A percentile compares a stretch with the other conserved stretches of the same genome.
Evolutionary conservation across 495 filamentous ascomycete genomes (phyloP).

Genomic region (Trichocladium uniseriatum): DNA sequence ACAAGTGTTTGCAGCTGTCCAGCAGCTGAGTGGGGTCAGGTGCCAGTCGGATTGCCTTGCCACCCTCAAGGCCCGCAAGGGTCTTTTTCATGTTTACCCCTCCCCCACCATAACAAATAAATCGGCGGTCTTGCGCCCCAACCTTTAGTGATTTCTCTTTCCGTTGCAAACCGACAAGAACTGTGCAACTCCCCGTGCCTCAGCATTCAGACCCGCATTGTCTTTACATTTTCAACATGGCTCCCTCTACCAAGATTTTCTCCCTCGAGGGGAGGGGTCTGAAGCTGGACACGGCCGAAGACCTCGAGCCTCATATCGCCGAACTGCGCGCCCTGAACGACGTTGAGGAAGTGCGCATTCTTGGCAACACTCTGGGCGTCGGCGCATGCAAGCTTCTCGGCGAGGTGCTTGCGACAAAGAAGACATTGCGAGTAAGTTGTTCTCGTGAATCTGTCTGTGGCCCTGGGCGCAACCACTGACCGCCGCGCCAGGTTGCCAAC

Average conservation of each 20-base stretch:
- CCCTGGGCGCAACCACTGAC: background rate
- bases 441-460: background rate
- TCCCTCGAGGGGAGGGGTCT: constrained; percentile 83
- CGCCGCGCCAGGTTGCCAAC: constrained; percentile 59
- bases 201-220: background rate
- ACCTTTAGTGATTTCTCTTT: constrained; percentile 6
- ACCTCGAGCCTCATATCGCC: constrained; percentile 78
- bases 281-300: constrained; percentile 78
- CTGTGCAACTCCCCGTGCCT: background rate
- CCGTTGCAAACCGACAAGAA: background rate
- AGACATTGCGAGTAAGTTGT: constrained; percentile 54
- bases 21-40: background rate
- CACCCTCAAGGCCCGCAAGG: background rate
- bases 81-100: constrained; percentile 19
- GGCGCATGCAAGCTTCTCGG: constrained; percentile 77
- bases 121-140: constrained; percentile 1
- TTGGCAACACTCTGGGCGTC: constrained; percentile 86
- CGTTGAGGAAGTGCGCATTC: constrained; percentile 73
- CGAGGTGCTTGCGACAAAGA: constrained; percentile 68
- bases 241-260: constrained; percentile 56
- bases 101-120: constrained; percentile 21
- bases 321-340: constrained; percentile 58
- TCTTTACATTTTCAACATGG: constrained; percentile 30
- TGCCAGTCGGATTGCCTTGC: background rate
- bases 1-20: constrained; percentile 2